Evolutionary conservation across 305 asterid genomes (phyloP).

Genomic region (Fraxinus baroniana): DNA sequence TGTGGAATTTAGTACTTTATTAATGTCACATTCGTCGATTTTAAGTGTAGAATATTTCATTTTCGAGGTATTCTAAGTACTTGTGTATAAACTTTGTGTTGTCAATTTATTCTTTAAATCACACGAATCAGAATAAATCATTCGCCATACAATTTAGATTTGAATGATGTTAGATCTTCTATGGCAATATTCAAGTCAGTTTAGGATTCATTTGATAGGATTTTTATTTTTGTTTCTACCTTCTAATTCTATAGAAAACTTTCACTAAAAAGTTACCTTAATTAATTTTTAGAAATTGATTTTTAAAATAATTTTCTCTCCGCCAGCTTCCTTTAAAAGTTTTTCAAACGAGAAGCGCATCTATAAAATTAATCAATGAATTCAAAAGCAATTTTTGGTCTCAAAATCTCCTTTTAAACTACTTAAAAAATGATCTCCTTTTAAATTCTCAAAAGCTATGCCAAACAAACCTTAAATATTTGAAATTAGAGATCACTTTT

Average conservation of each 20-base stretch:
- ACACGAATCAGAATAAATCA: background rate
- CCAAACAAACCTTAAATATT: background rate
- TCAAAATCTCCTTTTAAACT: background rate
- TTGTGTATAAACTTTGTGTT: background rate
- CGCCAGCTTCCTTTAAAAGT: background rate
- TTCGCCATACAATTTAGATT: background rate
- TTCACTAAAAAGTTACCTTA: background rate
- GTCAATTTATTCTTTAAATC: background rate
- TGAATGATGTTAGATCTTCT: background rate
- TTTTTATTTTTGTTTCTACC: background rate
- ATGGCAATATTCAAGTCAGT: background rate
- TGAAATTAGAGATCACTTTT: background rate
- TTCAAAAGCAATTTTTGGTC: background rate
- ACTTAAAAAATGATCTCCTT: background rate
- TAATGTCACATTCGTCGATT: background rate
- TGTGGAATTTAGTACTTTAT: background rate
- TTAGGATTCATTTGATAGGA: background rate
- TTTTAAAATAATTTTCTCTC: background rate
- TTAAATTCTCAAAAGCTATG: background rate
- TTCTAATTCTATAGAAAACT: background rate
- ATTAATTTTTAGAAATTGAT: background rate
- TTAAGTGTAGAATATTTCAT: background rate
- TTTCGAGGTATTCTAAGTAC: background rate
- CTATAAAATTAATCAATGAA: background rate
- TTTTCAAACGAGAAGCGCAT: background rate